phyloP scores from a whole-genome alignment of 257 asterid genomes.

The Solanum bulbocastanum region DNA sequence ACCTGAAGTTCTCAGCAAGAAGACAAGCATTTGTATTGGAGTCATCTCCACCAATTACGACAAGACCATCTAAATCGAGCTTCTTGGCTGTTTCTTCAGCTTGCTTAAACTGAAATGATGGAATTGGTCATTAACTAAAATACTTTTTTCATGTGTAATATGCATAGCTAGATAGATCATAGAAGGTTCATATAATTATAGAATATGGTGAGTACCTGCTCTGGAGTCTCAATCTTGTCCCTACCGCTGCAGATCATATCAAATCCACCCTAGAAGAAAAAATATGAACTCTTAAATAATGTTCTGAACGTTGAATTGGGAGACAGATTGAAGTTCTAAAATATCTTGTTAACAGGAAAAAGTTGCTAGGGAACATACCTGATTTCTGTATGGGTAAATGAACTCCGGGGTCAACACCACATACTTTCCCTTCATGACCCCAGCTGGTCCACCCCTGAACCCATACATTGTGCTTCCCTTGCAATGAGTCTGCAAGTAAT shows the following conservation, averaged over 20 bases:
- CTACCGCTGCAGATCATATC: conserved; percentile 98
- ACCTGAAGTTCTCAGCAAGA: conserved; percentile 84
- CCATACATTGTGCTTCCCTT: conserved; percentile 91
- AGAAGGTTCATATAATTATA: not conserved
- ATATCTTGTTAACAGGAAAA: not conserved
- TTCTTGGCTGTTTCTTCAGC: conserved; percentile 85
- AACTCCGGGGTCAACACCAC: conserved; percentile 63
- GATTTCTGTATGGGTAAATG: conserved; percentile 93
- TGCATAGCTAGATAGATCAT: not conserved
- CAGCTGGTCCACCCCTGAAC: conserved; percentile 98
- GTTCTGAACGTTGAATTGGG: not conserved
- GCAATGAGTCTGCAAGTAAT: conserved; percentile 83
- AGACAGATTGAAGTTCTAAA: not conserved
- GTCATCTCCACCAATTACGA: conserved; percentile 99
- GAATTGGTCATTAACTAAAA: not conserved
- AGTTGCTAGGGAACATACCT: conserved; percentile 27
- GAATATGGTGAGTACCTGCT: conserved; percentile 46
- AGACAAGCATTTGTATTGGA: conserved; percentile 99
- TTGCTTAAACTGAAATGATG: conserved; percentile 70
- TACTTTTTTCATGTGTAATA: not conserved
- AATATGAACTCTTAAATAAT: not conserved
- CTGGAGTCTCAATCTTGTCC: conserved; percentile 99
- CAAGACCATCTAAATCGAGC: conserved; percentile 95
- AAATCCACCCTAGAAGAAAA: conserved; percentile 78
- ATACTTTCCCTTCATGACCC: conserved; percentile 88